Conservation (phyloP, 1,284 basidiomycete species). For the Salmacisia buchloeana region DNA sequence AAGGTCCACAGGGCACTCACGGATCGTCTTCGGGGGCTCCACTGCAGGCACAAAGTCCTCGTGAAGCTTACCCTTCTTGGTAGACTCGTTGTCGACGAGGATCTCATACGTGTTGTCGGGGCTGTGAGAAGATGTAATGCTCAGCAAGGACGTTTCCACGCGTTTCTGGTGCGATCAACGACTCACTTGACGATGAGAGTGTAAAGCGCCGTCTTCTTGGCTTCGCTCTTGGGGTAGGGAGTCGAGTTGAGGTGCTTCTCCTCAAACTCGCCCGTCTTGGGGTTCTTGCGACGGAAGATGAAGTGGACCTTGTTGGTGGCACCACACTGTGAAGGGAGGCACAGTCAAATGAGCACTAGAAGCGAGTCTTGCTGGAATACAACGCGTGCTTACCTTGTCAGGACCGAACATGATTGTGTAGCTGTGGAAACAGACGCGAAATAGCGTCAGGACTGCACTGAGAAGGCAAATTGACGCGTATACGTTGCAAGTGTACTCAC, state of each 20-base stretch:
- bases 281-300: slow-evolving; percentile 50
- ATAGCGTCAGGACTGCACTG: background rate
- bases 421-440: background rate
- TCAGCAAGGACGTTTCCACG: slow-evolving; percentile 1
- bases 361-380: background rate
- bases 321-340: slow-evolving; percentile 26
- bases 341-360: background rate
- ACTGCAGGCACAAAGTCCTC: slow-evolving; percentile 94
- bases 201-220: slow-evolving; percentile 47
- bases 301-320: slow-evolving; percentile 50
- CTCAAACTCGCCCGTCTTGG: slow-evolving; percentile 61
- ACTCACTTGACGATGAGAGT: slow-evolving; percentile 63
- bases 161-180: background rate
- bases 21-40: slow-evolving; percentile 86
- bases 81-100: slow-evolving; percentile 73
- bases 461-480: background rate
- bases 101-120: slow-evolving; percentile 94
- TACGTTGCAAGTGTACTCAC: slow-evolving; percentile 36
- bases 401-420: slow-evolving; percentile 51
- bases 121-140: slow-evolving; percentile 52
- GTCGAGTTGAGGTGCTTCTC: slow-evolving; percentile 89
- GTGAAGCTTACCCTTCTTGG: slow-evolving; percentile 69
- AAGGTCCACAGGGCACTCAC: slow-evolving; percentile 22
- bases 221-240: slow-evolving; percentile 62
- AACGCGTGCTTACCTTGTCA: slow-evolving; percentile 27